phyloP scores from a whole-genome alignment of 2,329 filamentous ascomycete genomes.

The Aspergillus latus region DNA sequence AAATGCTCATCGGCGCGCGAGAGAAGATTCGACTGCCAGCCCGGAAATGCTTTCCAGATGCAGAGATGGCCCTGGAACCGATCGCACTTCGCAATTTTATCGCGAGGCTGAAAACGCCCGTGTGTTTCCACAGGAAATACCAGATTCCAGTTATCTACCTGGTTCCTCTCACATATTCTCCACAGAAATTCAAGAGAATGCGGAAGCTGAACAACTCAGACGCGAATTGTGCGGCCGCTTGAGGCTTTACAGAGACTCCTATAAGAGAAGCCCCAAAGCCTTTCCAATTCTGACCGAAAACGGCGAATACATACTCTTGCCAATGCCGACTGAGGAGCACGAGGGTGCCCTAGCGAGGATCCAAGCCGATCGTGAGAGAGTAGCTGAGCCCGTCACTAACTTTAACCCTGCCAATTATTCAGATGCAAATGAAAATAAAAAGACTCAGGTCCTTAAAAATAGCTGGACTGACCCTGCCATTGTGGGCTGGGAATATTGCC shows the following conservation, averaged over 20 bases:
- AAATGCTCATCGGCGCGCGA: conserved; percentile 17
- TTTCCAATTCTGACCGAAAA: conserved; percentile 8
- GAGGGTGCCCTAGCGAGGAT: conserved; percentile 1
- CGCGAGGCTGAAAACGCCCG: conserved; percentile 16
- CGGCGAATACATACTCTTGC: background rate
- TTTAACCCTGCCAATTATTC: background rate
- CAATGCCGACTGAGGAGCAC: conserved; percentile 13
- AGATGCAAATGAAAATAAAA: background rate
- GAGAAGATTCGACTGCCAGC: conserved; percentile 14
- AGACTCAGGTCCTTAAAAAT: background rate
- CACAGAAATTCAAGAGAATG: background rate
- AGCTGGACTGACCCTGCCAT: conserved; percentile 17
- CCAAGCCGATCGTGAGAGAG: background rate
- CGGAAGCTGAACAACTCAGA: background rate
- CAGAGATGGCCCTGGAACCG: conserved; percentile 31
- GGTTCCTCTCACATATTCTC: background rate
- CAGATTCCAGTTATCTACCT: background rate
- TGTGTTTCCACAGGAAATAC: background rate
- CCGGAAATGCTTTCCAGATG: conserved; percentile 24
- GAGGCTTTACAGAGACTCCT: conserved; percentile 8
- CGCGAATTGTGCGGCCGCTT: background rate
- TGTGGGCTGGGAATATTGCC: conserved; percentile 29
- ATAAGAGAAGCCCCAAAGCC: conserved; percentile 13
- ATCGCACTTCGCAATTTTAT: conserved; percentile 25
- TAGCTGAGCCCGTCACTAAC: background rate